A percentile compares a stretch with the other conserved stretches of the same genome.
Conservation (phyloP, 2,329 filamentous ascomycete genomes). For the Alternaria consortialis region DNA sequence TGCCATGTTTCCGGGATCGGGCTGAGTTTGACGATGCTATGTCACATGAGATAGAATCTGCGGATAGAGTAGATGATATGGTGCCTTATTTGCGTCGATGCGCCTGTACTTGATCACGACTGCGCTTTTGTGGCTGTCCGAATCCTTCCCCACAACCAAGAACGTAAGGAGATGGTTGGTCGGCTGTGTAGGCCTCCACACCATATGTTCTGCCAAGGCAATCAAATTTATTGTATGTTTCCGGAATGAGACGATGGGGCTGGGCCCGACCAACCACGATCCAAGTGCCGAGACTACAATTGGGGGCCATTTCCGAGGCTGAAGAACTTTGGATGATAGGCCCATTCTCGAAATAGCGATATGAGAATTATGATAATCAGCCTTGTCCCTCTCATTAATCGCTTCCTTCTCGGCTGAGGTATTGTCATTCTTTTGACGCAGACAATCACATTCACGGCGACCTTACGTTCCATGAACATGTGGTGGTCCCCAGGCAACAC, state of each 20-base stretch:
- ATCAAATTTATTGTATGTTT: neutral
- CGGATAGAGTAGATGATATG: neutral
- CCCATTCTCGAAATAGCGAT: neutral
- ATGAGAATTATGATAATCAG: too few species aligned
- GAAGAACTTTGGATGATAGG: neutral
- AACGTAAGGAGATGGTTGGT: neutral
- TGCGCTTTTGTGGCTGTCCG: neutral
- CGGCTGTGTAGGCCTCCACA: neutral
- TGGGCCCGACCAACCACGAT: neutral
- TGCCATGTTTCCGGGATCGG: neutral
- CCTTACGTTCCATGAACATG: neutral
- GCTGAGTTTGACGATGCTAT: neutral
- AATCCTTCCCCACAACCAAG: neutral
- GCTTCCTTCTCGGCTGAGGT: neutral
- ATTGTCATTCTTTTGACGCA: neutral
- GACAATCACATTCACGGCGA: neutral
- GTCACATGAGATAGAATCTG: neutral
- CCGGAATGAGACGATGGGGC: neutral
- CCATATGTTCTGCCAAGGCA: neutral
- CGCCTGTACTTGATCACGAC: neutral
- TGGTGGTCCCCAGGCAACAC: neutral
- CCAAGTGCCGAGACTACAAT: neutral
- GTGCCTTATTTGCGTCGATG: neutral
- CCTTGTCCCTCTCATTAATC: too few species aligned
- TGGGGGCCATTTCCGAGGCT: constrained; percentile 5